Percentiles rank a stretch among this genome's conserved stretches.
Conservation (phyloP, 495 filamentous ascomycete genomes). For the Neurospora terricola region DNA sequence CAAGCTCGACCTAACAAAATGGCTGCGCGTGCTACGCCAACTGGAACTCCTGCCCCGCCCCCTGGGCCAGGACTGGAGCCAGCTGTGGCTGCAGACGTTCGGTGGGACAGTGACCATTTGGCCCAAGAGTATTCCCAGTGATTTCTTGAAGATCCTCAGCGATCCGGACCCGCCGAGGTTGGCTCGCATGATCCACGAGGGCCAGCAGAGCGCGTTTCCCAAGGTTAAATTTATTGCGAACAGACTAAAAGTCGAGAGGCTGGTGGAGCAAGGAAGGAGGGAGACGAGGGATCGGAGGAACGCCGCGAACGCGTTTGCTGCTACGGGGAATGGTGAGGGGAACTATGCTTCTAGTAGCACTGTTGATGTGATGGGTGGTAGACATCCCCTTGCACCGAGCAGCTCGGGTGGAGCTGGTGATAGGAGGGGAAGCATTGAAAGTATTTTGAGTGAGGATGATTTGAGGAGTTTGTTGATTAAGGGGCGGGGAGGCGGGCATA, state of each 20-base stretch:
- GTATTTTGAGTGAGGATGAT: constrained; percentile 19
- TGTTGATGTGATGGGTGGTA: neutral
- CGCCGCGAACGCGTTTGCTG: neutral
- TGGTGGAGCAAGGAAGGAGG: constrained; percentile 65
- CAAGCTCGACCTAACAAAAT: constrained; percentile 91
- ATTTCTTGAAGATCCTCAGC: constrained; percentile 78
- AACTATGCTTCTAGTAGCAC: neutral
- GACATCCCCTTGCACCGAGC: neutral
- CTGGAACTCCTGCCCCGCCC: constrained; percentile 84
- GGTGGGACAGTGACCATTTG: constrained; percentile 92
- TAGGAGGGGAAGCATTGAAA: constrained; percentile 20
- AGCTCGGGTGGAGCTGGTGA: neutral
- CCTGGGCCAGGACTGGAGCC: constrained; percentile 91
- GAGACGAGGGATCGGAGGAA: constrained; percentile 42
- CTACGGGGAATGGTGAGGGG: neutral
- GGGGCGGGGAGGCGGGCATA: neutral
- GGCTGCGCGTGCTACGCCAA: constrained; percentile 87
- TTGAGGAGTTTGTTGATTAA: constrained; percentile 11
- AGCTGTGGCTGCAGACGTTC: constrained; percentile 92
- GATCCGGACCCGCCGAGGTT: constrained; percentile 69
- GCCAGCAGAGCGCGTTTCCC: constrained; percentile 77
- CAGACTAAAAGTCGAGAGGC: constrained; percentile 67
- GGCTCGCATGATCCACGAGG: constrained; percentile 77
- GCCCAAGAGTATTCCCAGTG: constrained; percentile 59
- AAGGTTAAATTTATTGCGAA: constrained; percentile 87